Evolutionary conservation across 164 flowering plant genomes (phyloP), one percentile per base, ranked within the genome.

Genomic region (Echeveria elegans): DNA sequence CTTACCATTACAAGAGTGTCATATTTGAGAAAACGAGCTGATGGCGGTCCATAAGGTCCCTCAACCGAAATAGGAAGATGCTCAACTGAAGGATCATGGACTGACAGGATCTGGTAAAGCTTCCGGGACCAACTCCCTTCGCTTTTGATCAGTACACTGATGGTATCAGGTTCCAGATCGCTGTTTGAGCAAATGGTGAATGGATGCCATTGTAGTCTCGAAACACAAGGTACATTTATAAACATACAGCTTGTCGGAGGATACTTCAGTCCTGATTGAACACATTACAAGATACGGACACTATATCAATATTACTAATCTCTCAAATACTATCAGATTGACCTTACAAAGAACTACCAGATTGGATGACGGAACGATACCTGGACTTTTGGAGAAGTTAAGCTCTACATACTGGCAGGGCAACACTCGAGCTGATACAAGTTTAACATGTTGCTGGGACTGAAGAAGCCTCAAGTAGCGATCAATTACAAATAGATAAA

Each of bases 11-110:
- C 34, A 14, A 66, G 31, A 52, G 65, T 58, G 10, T 1, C 40
- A 11, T n/a, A 87, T 95, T 89, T 88, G 31, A 85, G 79, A 64
- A 87, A 85, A 72, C 83, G 65, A 36, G 81, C 72, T 29, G 91
- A 76, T 37, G 74, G 65, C 61, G 98, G 95, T 24, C 96, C 98
- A 75, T 92, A 89, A 15, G 96, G 98, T 52, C 98, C 96, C 82
- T 92, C 98, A 36, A 90, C 64, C 1, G 90, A 77, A 48, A 86
- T 89, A 5, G 75, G 72, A 36, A 90, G 89, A 30, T 76, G 90
- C 11, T 83, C 82, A 6, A 72, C 24, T 0, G 83, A 24, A 31
- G 86, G 72, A 37, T 36, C 41, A 38, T 85, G 78, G 0, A 83
- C 75, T 6, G 96, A 83, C 40, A 92, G 74, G 66, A 71, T 52